Conservation (phyloP, 2,329 filamentous ascomycete genomes). For the Xylaria sp. region DNA sequence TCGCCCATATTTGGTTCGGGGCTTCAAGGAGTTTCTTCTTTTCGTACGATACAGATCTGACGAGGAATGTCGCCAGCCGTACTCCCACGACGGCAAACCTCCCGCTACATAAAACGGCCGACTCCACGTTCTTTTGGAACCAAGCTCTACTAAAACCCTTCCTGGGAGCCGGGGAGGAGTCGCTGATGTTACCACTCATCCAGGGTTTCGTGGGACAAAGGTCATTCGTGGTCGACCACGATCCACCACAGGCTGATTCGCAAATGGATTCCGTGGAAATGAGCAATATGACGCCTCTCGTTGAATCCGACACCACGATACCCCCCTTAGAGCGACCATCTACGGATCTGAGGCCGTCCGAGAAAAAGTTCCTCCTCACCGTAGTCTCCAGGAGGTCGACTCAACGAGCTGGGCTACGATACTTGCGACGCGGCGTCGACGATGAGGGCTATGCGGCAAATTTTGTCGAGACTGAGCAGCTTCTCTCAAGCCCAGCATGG, state of each 20-base stretch:
- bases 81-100: slow-evolving; percentile 50
- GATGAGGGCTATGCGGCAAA: slow-evolving; percentile 90
- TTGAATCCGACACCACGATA: slow-evolving; percentile 16
- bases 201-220: slow-evolving; percentile 93
- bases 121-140: slow-evolving; percentile 92
- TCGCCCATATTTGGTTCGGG: slow-evolving; percentile 81
- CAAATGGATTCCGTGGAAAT: slow-evolving; percentile 39
- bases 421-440: slow-evolving; percentile 86
- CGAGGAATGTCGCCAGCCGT: slow-evolving; percentile 59
- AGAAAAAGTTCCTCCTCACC: slow-evolving; percentile 75
- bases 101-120: slow-evolving; percentile 72
- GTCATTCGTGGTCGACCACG: slow-evolving; percentile 71
- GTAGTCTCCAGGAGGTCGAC: slow-evolving; percentile 87
- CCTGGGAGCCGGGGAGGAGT: slow-evolving; percentile 70
- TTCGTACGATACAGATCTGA: slow-evolving; percentile 93
- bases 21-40: slow-evolving; percentile 88
- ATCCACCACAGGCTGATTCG: slow-evolving; percentile 57
- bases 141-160: slow-evolving; percentile 73
- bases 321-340: slow-evolving; percentile 26
- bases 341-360: slow-evolving; percentile 45
- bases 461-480: slow-evolving; percentile 91
- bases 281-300: slow-evolving; percentile 29
- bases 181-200: slow-evolving; percentile 78
- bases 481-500: slow-evolving; percentile 75
- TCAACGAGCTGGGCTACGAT: slow-evolving; percentile 84